Evolutionary conservation across 2,329 filamentous ascomycete species (phyloP), one percentile per base, ranked within the genome.

Genomic region (Corynespora cassiicola): DNA sequence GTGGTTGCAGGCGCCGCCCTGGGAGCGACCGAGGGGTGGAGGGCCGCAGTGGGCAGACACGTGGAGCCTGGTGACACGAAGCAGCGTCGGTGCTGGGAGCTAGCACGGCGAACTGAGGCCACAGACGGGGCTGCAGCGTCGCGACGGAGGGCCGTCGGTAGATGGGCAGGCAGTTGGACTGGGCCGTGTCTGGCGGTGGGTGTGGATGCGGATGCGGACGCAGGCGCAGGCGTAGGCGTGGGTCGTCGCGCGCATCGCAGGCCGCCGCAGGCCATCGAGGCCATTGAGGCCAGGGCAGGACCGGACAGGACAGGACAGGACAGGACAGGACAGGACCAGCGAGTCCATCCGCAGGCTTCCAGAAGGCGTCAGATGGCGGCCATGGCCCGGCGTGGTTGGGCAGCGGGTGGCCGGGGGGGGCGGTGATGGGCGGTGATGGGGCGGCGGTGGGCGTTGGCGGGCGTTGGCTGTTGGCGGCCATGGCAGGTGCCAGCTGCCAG

Each of bases 41-140:
- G 31, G 18, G 4, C 22, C 12, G n/a, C n/a, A 29, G 26, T 27
- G 27, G 35, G 30, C 34, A 33, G 45, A 53, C 54, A 57, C 52
- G 49, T 56, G 56, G 51, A 39, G 6, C 21, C 30, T 15, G 28
- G 46, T 49, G 34, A 46, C 41, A 52, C 47, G 45, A 42, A 50
- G 46, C 32, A 38, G 16, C 38, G 15, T 25, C 15, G 38, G 30
- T 33, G 21, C 22, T 35, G 34, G 35, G 36, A 36, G 43, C 44
- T 25, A 24, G 15, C 19, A 23, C 20, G 25, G 12, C 24, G 27
- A 43, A 30, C 34, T n/a, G n/a, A n/a, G n/a, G n/a, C n/a, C n/a
- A n/a, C n/a, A n/a, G n/a, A 23, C 28, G 25, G 21, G 30, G 33
- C 26, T 35, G 15, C 21, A 37, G 34, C 33, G 26, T 41, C 22